Evolutionary conservation across 225 moss, liverwort and hornwort species (phyloP), one percentile per base, ranked within the genome.

Genomic region (Polytrichum commune): DNA sequence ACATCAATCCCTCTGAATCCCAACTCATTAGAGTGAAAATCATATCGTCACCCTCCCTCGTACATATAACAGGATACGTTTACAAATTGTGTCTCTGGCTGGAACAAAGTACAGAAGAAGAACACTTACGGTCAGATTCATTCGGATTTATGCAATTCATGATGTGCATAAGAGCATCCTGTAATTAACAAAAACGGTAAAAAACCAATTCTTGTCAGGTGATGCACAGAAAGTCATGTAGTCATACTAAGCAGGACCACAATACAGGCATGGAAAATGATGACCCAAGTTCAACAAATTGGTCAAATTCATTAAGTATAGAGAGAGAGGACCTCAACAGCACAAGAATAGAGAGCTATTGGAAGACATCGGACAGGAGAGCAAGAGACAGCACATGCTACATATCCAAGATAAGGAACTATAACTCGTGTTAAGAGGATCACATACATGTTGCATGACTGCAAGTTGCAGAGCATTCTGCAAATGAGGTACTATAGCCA

Each of bases 391-490:
- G 2, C 9, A 2, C 58, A 58, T 6, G 22, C 24, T 58, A 58
- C n/a, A 58, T 58, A 58, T 58, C 7, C 58, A 58, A 58, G 22
- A 8, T 35, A 9, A 35, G 13, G 22, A 58, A 5, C 58, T 58
- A 1, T 58, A 58, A 58, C 58, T 20, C 20, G 0, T 20, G 58
- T 8, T 58, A 20, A 33, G 19, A 33, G 19, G 24, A 33, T 32
- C 66, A 33, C 32, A 20, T 65, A 88, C 88, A 78, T 88, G 88
- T 75, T 88, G 88, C 78, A 88, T 85, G 55, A 78, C 67, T 19
- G 69, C 88, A 66, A 75, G 80, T 22, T 83, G 73, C 7, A 85
- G 67, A 8, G 83, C 80, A 56, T 74, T 88, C 70, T 88, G 88
- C 57, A 88, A 71, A 55, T 85, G 78, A 53, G 85, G 82, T 29